Conservation (phyloP, 2,329 filamentous ascomycete genomes). For the Cadophora gregata region DNA sequence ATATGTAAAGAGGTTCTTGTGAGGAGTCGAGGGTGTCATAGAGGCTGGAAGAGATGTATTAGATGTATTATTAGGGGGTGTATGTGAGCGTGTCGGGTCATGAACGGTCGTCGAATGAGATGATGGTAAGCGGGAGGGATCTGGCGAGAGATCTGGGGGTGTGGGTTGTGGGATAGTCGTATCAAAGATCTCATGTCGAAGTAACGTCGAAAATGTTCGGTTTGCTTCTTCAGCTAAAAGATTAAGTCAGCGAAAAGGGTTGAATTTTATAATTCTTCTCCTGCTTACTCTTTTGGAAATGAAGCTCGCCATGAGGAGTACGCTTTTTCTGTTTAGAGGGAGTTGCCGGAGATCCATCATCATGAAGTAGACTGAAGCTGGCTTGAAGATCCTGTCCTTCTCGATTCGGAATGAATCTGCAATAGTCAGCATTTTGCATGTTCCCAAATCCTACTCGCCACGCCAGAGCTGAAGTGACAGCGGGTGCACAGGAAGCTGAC, state of each 20-base stretch:
- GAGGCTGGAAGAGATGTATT: constrained; percentile 70
- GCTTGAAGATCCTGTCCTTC: constrained; percentile 92
- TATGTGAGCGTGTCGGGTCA: constrained; percentile 76
- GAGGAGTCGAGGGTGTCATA: constrained; percentile 90
- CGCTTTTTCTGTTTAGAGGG: constrained; percentile 86
- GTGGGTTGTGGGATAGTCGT: constrained; percentile 83
- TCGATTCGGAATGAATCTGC: constrained; percentile 92
- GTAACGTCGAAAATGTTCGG: constrained; percentile 83
- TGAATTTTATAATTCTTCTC: neutral
- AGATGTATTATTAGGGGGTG: constrained; percentile 73
- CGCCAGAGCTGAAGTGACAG: neutral
- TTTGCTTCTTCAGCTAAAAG: constrained; percentile 86
- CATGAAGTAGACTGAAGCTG: constrained; percentile 89
- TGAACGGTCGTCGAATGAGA: constrained; percentile 62
- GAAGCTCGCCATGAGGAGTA: constrained; percentile 84
- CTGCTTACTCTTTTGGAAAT: constrained; percentile 86
- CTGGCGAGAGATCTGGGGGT: constrained; percentile 65
- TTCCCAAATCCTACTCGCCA: constrained; percentile 4
- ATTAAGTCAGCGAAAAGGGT: constrained; percentile 11
- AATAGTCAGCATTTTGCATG: constrained; percentile 35
- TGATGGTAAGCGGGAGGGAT: constrained; percentile 56
- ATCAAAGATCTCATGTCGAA: constrained; percentile 93
- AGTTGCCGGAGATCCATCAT: constrained; percentile 91
- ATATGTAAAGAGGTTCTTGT: constrained; percentile 97
- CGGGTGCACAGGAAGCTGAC: neutral